Percentiles rank a stretch among this genome's conserved stretches.
phyloP scores from a whole-genome alignment of 805 yeast genomes.

The Yamadazyma insecticola region DNA sequence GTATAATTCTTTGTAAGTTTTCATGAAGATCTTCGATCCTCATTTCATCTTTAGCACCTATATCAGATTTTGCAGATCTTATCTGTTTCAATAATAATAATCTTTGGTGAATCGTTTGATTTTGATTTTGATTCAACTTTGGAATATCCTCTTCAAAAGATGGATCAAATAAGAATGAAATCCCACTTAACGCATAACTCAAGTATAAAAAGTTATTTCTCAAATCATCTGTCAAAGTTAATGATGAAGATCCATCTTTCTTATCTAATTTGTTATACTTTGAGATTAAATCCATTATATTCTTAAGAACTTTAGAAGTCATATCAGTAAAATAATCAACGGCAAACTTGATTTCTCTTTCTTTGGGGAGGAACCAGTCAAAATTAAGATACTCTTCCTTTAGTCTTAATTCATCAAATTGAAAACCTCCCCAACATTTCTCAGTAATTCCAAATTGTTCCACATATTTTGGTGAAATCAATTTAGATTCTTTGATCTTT shows the following conservation, averaged over 20 bases:
- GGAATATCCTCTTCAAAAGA: constrained; percentile 50
- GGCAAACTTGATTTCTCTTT: constrained; percentile 55
- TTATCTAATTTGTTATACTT: constrained; percentile 14
- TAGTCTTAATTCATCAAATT: constrained; percentile 51
- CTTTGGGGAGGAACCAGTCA: constrained; percentile 72
- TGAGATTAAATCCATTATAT: constrained; percentile 35
- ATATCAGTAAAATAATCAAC: constrained; percentile 51
- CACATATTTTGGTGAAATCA: constrained; percentile 45
- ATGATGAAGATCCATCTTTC: constrained; percentile 13
- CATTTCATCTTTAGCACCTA: constrained; percentile 17
- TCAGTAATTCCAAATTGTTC: constrained; percentile 36
- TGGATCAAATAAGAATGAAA: constrained; percentile 70
- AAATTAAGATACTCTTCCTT: constrained; percentile 46
- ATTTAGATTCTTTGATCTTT: constrained; percentile 51
- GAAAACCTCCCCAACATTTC: constrained; percentile 73
- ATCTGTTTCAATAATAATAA: constrained; percentile 29
- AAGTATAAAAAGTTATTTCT: constrained; percentile 52
- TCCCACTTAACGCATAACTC: constrained; percentile 62
- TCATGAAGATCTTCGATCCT: constrained; percentile 26
- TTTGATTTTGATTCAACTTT: constrained; percentile 23
- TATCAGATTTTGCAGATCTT: constrained; percentile 18
- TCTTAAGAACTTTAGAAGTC: constrained; percentile 37
- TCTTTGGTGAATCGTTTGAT: constrained; percentile 31
- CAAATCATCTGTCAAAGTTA: constrained; percentile 47
- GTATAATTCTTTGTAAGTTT: constrained; percentile 29